Percentiles rank a stretch among this genome's conserved stretches.
Conservation (phyloP, 2,329 filamentous ascomycete genomes). For the Pyrenophora tritici-repentis region DNA sequence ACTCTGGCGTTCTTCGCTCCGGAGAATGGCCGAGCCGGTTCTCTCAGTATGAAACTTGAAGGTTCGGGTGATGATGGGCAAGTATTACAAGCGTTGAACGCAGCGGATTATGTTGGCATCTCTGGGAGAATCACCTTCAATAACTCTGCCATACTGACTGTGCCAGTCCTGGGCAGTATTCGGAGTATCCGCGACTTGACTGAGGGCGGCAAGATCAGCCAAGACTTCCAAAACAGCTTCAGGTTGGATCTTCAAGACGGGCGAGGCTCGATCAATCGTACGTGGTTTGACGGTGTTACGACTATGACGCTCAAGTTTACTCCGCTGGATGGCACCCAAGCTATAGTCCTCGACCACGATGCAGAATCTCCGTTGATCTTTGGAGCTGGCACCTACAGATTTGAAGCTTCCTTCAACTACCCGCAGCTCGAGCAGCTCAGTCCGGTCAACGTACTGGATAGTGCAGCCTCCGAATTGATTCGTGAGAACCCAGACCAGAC, state of each 20-base stretch:
- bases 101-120: conserved; percentile 55
- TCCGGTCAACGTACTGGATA: conserved; percentile 57
- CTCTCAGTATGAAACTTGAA: conserved; percentile 58
- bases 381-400: conserved; percentile 60
- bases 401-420: conserved; percentile 66
- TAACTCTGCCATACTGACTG: conserved; percentile 58
- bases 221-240: conserved; percentile 61
- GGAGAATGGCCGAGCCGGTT: conserved; percentile 58
- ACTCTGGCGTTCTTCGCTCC: conserved; percentile 62
- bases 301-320: conserved; percentile 58
- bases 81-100: conserved; percentile 56
- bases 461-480: conserved; percentile 54
- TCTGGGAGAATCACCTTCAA: conserved; percentile 62
- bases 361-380: conserved; percentile 54
- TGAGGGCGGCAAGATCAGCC: conserved; percentile 60
- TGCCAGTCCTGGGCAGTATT: conserved; percentile 66
- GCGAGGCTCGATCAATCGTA: conserved; percentile 56
- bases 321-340: conserved; percentile 27
- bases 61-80: conserved; percentile 51
- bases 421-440: conserved; percentile 63
- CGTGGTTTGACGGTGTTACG: conserved; percentile 68
- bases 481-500: conserved; percentile 54
- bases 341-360: conserved; percentile 16
- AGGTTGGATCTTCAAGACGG: conserved; percentile 50
- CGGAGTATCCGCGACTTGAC: conserved; percentile 67